Evolutionary conservation across 1,284 basidiomycete species (phyloP).

Genomic region (Ganoderma multipileum): DNA sequence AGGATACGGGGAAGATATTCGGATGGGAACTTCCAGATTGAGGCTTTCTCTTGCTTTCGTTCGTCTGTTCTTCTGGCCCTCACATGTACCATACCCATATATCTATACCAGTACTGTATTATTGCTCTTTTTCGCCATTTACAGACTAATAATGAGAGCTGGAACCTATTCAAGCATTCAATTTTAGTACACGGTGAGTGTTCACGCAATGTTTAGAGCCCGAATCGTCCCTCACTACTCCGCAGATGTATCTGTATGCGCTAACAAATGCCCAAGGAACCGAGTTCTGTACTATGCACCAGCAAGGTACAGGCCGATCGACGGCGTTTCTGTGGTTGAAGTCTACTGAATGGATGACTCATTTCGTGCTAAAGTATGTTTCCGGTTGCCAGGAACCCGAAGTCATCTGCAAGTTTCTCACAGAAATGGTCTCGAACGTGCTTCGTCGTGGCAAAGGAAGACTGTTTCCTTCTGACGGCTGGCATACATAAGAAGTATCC

Average conservation of each 20-base stretch:
- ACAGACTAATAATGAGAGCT: neutral
- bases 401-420: neutral
- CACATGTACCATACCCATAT: conserved; percentile 23
- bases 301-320: too few relatives aligned
- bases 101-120: conserved; percentile 19
- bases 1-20: conserved; percentile 68
- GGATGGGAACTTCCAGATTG: conserved; percentile 68
- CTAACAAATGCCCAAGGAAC: too few relatives aligned
- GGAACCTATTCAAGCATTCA: neutral
- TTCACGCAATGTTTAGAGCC: neutral
- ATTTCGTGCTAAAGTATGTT: neutral
- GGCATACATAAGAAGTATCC: neutral
- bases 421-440: conserved; percentile 16
- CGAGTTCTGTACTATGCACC: too few relatives aligned
- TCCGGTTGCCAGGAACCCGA: neutral
- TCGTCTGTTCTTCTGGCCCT: conserved; percentile 14
- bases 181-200: neutral
- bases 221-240: neutral
- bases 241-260: neutral
- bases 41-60: conserved; percentile 2
- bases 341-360: too few relatives aligned
- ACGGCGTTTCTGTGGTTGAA: too few relatives aligned
- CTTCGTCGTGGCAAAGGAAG: neutral
- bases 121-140: neutral
- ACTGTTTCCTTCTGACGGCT: neutral